phyloP scores from a whole-genome alignment of 1,139 yeast genomes.

The Hemisphaericaspora subhashii region DNA sequence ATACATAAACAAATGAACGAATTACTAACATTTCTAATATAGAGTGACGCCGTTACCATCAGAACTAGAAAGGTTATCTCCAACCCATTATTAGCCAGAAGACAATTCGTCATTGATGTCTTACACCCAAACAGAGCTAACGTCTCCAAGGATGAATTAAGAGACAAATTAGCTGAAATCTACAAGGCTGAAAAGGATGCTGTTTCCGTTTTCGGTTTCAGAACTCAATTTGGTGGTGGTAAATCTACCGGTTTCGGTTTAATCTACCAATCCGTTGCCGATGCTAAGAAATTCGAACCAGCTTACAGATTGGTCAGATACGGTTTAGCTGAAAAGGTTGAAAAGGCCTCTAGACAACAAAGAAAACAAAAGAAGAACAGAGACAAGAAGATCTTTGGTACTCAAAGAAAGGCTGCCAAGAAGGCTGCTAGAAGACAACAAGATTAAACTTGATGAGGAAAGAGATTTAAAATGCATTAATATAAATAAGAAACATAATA shows the following conservation, averaged over 20 bases:
- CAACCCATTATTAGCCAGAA: constrained; percentile 99
- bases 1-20: not conserved
- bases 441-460: constrained; percentile 34
- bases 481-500: constrained; percentile 2
- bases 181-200: constrained; percentile 99
- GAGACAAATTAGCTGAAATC: constrained; percentile 93
- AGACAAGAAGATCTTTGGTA: constrained; percentile 98
- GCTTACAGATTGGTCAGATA: constrained; percentile 98
- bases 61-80: constrained; percentile 99
- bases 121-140: constrained; percentile 99
- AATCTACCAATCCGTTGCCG: constrained; percentile 97
- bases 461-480: constrained; percentile 2
- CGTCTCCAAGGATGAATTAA: constrained; percentile 98
- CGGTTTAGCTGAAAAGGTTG: constrained; percentile 95
- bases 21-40: constrained; percentile 9
- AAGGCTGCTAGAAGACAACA: constrained; percentile 74
- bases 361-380: constrained; percentile 99
- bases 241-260: constrained; percentile 99
- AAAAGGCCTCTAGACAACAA: constrained; percentile 99
- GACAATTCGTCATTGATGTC: constrained; percentile 99
- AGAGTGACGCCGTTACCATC: constrained; percentile 99
- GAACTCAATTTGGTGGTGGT: constrained; percentile 99
- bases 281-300: constrained; percentile 99
- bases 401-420: constrained; percentile 94
- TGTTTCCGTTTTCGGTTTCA: constrained; percentile 98